phyloP scores from a whole-genome alignment of 495 filamentous ascomycete species.

The Talaromyces nanjingensis region DNA sequence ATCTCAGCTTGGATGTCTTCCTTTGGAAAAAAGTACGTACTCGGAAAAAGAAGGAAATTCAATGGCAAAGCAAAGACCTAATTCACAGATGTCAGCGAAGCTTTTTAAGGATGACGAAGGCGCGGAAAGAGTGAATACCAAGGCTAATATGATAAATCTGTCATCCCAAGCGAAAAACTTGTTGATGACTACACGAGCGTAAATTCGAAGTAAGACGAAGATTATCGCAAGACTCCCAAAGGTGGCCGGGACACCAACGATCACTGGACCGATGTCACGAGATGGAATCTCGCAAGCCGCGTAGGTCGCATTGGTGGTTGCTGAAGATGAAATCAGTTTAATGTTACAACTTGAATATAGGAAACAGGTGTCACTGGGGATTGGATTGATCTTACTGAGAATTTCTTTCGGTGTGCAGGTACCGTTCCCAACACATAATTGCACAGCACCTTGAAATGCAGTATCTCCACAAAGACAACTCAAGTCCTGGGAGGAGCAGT shows the following conservation, averaged over 20 bases:
- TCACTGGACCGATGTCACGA: slow-evolving; percentile 2
- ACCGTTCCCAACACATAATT: slow-evolving; percentile 7
- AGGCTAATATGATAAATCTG: slow-evolving; percentile 14
- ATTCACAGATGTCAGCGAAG: neutral
- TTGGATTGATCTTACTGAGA: neutral
- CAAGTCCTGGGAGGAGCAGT: slow-evolving; percentile 3
- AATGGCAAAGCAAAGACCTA: slow-evolving; percentile 12
- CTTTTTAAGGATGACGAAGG: neutral
- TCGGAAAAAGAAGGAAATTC: slow-evolving; percentile 18
- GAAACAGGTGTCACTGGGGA: neutral
- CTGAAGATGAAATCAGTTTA: slow-evolving; percentile 6
- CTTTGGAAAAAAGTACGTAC: slow-evolving; percentile 9
- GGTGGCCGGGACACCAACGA: slow-evolving; percentile 11
- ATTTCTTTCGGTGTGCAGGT: slow-evolving; percentile 7
- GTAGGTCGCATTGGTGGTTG: slow-evolving; percentile 17
- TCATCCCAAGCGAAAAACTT: slow-evolving; percentile 18
- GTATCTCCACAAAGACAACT: slow-evolving; percentile 5
- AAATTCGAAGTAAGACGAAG: slow-evolving; percentile 14
- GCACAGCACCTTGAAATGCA: slow-evolving; percentile 1
- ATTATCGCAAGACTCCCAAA: slow-evolving; percentile 19
- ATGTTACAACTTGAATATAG: neutral
- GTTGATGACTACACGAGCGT: slow-evolving; percentile 14
- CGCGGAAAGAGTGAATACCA: slow-evolving; percentile 5
- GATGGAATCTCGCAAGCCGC: slow-evolving; percentile 16
- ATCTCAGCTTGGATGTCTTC: neutral